These are phyloP conservation scores for Pythium myriotylum DNA, from an alignment of 352 stramenopile genomes.

Conservation along the genomic window DNA sequence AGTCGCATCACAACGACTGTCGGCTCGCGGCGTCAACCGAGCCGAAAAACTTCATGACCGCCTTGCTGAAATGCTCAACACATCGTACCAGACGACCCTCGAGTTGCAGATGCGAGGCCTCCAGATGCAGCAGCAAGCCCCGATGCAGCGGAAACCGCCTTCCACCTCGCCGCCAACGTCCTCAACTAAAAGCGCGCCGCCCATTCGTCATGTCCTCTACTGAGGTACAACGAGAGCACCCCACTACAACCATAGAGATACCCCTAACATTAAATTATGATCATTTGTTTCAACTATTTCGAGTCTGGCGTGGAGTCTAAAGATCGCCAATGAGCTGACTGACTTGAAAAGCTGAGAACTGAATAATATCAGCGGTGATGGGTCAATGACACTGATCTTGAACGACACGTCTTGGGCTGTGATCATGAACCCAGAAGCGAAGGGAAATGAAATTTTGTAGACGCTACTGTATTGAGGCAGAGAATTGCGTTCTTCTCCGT, in stretches of 20 bases:
- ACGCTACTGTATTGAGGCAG: slow-evolving; percentile 4
- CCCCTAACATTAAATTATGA: background rate
- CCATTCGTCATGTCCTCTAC: slow-evolving; percentile 11
- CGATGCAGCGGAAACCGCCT: background rate
- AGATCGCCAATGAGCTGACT: too few species aligned
- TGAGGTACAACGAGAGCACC: background rate
- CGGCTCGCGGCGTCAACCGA: background rate
- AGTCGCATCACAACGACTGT: background rate
- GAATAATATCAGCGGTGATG: too few species aligned
- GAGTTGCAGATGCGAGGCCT: slow-evolving; percentile 24
- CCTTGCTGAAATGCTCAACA: slow-evolving; percentile 26
- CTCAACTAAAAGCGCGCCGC: background rate
- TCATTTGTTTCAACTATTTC: background rate
- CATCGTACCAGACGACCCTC: slow-evolving; percentile 25
- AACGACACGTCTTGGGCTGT: too few species aligned
- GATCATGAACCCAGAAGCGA: background rate
- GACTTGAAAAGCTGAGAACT: too few species aligned
- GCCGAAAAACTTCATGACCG: slow-evolving; percentile 19
- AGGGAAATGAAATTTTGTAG: background rate
- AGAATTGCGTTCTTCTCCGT: slow-evolving; percentile 13
- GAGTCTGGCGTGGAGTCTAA: too few species aligned
- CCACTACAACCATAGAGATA: slow-evolving; percentile 4
- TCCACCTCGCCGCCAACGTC: background rate
- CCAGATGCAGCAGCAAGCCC: slow-evolving; percentile 23
- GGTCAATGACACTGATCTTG: too few species aligned